phyloP scores from a whole-genome alignment of 768 basidiomycete species.

The Xerocomus potaroensis region DNA sequence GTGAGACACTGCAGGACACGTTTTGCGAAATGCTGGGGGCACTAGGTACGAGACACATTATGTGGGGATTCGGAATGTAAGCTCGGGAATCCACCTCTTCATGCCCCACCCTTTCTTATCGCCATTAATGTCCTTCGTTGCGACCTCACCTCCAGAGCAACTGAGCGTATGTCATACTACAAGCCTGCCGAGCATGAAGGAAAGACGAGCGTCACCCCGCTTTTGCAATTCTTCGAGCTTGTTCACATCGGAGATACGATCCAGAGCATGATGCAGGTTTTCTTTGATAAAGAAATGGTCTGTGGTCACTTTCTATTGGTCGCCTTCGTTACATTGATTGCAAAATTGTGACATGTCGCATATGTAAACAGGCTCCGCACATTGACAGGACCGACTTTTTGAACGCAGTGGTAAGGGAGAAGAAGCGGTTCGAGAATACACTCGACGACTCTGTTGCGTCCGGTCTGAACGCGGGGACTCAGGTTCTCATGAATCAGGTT shows the following conservation, averaged over 20 bases:
- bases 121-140: neutral
- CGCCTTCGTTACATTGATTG: neutral
- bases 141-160: slow-evolving; percentile 52
- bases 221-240: slow-evolving; percentile 95
- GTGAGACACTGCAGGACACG: slow-evolving; percentile 91
- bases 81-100: slow-evolving; percentile 19
- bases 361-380: slow-evolving; percentile 58
- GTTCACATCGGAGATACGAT: slow-evolving; percentile 98
- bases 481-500: slow-evolving; percentile 93
- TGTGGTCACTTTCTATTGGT: slow-evolving; percentile 16
- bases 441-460: slow-evolving; percentile 92
- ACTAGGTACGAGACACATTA: slow-evolving; percentile 73
- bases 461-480: slow-evolving; percentile 92
- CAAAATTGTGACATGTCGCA: neutral
- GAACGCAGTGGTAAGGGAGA: slow-evolving; percentile 90
- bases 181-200: slow-evolving; percentile 83
- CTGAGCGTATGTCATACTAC: slow-evolving; percentile 84
- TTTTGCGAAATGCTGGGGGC: slow-evolving; percentile 82
- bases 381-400: slow-evolving; percentile 94
- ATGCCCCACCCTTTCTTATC: neutral
- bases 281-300: slow-evolving; percentile 95
- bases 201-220: slow-evolving; percentile 80
- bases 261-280: slow-evolving; percentile 96
- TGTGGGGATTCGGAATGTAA: slow-evolving; percentile 72
- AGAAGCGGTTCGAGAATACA: slow-evolving; percentile 91